Percentiles rank a stretch among this genome's conserved stretches.
Evolutionary conservation across 2,329 filamentous ascomycete genomes (phyloP).

Genomic region (Xenosphaeropsis pyriputrescens): DNA sequence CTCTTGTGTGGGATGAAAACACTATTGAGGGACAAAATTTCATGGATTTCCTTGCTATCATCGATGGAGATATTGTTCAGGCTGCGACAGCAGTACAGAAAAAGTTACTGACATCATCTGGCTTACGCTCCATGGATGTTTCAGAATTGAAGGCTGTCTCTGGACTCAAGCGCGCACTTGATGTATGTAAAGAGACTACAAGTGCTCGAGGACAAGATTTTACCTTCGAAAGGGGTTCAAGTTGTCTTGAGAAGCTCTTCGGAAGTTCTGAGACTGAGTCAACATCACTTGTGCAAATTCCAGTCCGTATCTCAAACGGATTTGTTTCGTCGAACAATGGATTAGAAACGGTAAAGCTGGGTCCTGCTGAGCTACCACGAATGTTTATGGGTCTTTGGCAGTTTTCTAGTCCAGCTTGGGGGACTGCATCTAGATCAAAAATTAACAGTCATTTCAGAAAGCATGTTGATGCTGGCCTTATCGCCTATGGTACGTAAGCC

Average conservation of each 20-base stretch:
- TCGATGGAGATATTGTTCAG: constrained; percentile 18
- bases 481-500: constrained; percentile 13
- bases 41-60: constrained; percentile 11
- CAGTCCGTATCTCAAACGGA: too few species aligned
- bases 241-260: constrained; percentile 4
- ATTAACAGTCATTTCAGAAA: constrained; percentile 22
- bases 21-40: constrained; percentile 3
- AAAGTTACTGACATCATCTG: constrained; percentile 5
- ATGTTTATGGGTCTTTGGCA: constrained; percentile 33
- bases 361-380: constrained; percentile 20
- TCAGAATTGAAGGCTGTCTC: constrained; percentile 3
- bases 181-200: constrained; percentile 1
- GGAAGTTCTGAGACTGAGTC: neutral
- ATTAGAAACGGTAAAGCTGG: constrained; percentile 20
- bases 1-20: constrained; percentile 1
- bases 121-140: constrained; percentile 4
- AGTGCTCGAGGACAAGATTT: too few species aligned
- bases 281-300: neutral
- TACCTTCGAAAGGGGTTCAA: neutral
- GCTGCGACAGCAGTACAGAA: constrained; percentile 13
- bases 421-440: constrained; percentile 19
- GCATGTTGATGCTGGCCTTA: constrained; percentile 21
- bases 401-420: constrained; percentile 28
- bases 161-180: constrained; percentile 3
- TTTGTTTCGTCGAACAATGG: too few species aligned